Percentiles rank a stretch among this genome's conserved stretches.
phyloP scores from a whole-genome alignment of 2,329 filamentous ascomycete genomes.

The Colletotrichum theobromicola region DNA sequence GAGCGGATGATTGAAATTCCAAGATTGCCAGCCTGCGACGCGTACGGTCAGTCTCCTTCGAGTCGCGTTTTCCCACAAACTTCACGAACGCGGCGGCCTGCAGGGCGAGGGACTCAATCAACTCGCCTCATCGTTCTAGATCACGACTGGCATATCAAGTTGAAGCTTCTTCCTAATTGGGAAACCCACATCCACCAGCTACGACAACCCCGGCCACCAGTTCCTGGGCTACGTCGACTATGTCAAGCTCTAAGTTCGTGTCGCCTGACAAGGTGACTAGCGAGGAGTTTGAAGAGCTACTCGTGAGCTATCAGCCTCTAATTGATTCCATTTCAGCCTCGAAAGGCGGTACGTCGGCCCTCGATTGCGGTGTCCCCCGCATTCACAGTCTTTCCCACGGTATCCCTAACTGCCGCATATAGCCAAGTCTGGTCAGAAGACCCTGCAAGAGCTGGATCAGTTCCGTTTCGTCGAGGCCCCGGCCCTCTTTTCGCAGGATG shows the following conservation, averaged over 20 bases:
- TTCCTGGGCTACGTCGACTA: not conserved
- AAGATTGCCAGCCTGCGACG: not conserved
- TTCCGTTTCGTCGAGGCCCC: constrained; percentile 64
- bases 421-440: constrained; percentile 55
- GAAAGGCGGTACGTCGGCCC: constrained; percentile 45
- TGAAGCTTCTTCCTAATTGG: not conserved
- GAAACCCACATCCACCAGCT: not conserved
- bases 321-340: constrained; percentile 48
- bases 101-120: not conserved
- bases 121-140: not conserved
- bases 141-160: not conserved
- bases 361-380: not conserved
- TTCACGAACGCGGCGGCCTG: not conserved
- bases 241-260: not conserved
- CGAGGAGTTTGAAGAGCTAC: constrained; percentile 37
- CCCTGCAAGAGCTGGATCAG: constrained; percentile 62
- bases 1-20: not conserved
- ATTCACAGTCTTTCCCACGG: constrained; percentile 11
- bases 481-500: constrained; percentile 43
- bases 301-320: constrained; percentile 44
- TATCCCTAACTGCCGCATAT: constrained; percentile 1
- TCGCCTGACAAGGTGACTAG: constrained; percentile 29
- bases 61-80: not conserved
- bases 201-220: not conserved
- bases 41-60: not conserved